Percentiles rank a stretch among this genome's conserved stretches.
phyloP scores from a whole-genome alignment of 768 basidiomycete species.

The Hygrocybe coccinea region DNA sequence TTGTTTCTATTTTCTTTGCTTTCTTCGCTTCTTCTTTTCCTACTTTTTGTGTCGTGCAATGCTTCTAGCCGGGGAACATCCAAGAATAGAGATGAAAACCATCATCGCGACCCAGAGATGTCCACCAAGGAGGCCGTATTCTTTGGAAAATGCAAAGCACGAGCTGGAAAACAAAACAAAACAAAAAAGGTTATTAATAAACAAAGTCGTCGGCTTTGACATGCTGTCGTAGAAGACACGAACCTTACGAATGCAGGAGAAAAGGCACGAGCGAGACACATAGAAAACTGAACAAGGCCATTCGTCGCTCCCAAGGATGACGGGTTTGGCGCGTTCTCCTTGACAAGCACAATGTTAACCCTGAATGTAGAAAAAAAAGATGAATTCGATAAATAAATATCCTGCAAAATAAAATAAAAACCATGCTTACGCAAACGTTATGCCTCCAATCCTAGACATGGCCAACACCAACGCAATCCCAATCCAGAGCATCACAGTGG shows the following conservation, averaged over 20 bases:
- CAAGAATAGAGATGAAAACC: slow-evolving; percentile 15
- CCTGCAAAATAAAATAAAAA: too few species aligned
- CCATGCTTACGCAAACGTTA: too few species aligned
- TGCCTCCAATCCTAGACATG: slow-evolving; percentile 34
- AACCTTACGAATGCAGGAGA: slow-evolving; percentile 55
- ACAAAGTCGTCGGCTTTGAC: not conserved
- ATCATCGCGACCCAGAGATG: slow-evolving; percentile 27
- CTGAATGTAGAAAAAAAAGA: slow-evolving; percentile 19
- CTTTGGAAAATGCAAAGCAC: slow-evolving; percentile 19
- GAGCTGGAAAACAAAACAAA: too few species aligned
- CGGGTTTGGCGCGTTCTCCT: slow-evolving; percentile 43
- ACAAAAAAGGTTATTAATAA: too few species aligned
- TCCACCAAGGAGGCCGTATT: slow-evolving; percentile 15
- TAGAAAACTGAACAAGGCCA: slow-evolving; percentile 54
- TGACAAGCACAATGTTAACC: slow-evolving; percentile 53
- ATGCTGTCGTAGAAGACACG: slow-evolving; percentile 4
- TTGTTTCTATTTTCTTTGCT: too few species aligned
- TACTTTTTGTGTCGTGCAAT: too few species aligned
- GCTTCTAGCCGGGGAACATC: slow-evolving; percentile 1
- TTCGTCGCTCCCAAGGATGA: slow-evolving; percentile 50
- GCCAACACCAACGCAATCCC: slow-evolving; percentile 41
- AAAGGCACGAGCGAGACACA: slow-evolving; percentile 52
- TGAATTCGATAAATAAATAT: too few species aligned
- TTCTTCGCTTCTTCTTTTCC: too few species aligned
- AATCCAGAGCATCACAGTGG: slow-evolving; percentile 38